Evolutionary conservation across 2,329 filamentous ascomycete genomes (phyloP).

Genomic region (Fusarium nelsonii): DNA sequence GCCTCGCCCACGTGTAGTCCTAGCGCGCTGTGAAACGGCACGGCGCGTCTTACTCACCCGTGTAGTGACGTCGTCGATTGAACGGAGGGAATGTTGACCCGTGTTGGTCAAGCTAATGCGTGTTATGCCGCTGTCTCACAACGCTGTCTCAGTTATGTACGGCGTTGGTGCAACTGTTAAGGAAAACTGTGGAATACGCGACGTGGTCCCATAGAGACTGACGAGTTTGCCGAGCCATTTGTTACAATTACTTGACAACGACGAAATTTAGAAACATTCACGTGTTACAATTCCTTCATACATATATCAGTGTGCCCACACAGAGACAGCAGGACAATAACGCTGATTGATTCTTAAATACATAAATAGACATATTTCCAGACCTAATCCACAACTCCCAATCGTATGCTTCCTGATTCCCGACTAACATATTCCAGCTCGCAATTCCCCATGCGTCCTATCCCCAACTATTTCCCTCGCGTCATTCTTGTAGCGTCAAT

Average conservation of each 20-base stretch:
- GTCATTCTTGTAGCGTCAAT: background rate
- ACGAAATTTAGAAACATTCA: no score
- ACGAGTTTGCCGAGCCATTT: no score
- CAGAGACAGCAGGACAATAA: no score
- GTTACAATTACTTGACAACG: no score
- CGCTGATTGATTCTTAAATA: background rate
- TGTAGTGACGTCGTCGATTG: slow-evolving; percentile 2
- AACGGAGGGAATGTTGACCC: background rate
- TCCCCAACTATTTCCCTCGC: background rate
- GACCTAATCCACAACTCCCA: background rate
- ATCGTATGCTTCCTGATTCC: background rate
- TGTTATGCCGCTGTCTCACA: background rate
- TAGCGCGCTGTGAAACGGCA: background rate
- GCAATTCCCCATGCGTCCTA: no score
- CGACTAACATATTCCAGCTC: accelerated
- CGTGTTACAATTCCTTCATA: no score
- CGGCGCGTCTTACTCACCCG: background rate
- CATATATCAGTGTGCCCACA: no score
- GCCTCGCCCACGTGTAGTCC: background rate
- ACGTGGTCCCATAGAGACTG: no score
- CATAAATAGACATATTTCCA: background rate
- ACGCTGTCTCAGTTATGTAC: background rate
- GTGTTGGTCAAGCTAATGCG: background rate
- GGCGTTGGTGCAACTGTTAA: background rate
- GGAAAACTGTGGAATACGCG: background rate